Evolutionary conservation across 2,329 filamentous ascomycete species (phyloP).

Genomic region (Cladorrhinum sp.): DNA sequence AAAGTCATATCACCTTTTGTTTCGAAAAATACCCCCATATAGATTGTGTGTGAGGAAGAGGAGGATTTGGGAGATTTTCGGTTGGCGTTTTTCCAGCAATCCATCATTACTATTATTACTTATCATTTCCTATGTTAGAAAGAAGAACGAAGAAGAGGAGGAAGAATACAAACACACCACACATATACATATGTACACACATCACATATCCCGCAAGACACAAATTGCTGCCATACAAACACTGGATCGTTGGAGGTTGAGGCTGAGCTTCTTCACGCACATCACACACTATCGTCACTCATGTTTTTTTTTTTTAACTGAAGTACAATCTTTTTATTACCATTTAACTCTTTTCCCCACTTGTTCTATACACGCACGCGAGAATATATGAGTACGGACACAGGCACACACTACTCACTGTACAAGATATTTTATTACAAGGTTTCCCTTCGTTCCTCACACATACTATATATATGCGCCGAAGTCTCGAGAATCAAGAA

Average conservation of each 20-base stretch:
- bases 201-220: constrained; percentile 6
- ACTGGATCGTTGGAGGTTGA: constrained; percentile 4
- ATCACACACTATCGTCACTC: not conserved
- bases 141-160: not conserved
- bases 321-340: not conserved
- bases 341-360: not conserved
- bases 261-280: constrained; percentile 9
- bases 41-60: constrained; percentile 8
- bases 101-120: constrained; percentile 6
- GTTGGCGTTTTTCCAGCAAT: constrained; percentile 1
- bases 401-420: not conserved
- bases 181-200: constrained; percentile 2
- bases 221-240: constrained; percentile 9
- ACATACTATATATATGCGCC: not conserved
- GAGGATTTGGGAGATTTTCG: constrained; percentile 2
- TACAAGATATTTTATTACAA: not conserved
- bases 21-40: constrained; percentile 9
- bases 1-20: not conserved
- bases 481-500: too few species aligned
- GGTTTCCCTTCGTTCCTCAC: not conserved
- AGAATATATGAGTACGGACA: not conserved
- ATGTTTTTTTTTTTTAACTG: not conserved
- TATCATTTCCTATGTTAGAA: constrained; percentile 8
- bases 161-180: constrained; percentile 1
- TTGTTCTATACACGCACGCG: not conserved